A percentile compares a stretch with the other conserved stretches of the same genome.
phyloP scores from a whole-genome alignment of 768 basidiomycete genomes.

The Rhizopogon vinicolor region DNA sequence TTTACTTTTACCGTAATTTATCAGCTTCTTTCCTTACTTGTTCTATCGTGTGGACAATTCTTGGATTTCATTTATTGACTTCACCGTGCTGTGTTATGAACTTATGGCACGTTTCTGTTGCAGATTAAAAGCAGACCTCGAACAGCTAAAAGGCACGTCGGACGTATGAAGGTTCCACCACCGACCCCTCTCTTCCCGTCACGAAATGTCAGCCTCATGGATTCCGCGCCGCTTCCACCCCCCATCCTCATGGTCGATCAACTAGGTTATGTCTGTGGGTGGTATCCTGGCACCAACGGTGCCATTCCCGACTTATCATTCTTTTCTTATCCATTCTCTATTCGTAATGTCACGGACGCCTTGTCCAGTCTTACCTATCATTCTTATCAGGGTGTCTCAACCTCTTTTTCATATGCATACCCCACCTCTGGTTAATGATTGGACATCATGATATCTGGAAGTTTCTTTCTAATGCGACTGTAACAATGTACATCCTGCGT shows the following conservation, averaged over 20 bases:
- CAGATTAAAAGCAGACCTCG: slow-evolving; percentile 71
- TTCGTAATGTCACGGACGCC: background rate
- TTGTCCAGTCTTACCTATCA: background rate
- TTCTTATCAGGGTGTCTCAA: slow-evolving; percentile 22
- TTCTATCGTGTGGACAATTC: slow-evolving; percentile 6
- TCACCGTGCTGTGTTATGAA: slow-evolving; percentile 11
- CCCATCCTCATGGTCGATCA: slow-evolving; percentile 17
- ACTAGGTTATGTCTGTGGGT: slow-evolving; percentile 12
- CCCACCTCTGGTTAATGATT: slow-evolving; percentile 17
- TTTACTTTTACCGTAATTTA: slow-evolving; percentile 14
- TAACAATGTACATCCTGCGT: slow-evolving; percentile 15
- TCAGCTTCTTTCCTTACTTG: slow-evolving; percentile 10
- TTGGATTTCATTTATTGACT: slow-evolving; percentile 36
- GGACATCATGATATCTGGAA: slow-evolving; percentile 11
- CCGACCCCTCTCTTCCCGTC: background rate
- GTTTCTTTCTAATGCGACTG: slow-evolving; percentile 11
- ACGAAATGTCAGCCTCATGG: slow-evolving; percentile 28
- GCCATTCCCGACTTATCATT: background rate
- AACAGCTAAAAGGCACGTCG: slow-evolving; percentile 35
- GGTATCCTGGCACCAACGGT: background rate
- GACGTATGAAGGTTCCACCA: slow-evolving; percentile 13
- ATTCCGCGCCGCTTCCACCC: slow-evolving; percentile 24
- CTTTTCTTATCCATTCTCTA: background rate
- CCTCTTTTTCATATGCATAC: slow-evolving; percentile 17
- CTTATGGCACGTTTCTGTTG: slow-evolving; percentile 18